Conservation (phyloP, 768 basidiomycete species). For the Tulasnella sp. region DNA sequence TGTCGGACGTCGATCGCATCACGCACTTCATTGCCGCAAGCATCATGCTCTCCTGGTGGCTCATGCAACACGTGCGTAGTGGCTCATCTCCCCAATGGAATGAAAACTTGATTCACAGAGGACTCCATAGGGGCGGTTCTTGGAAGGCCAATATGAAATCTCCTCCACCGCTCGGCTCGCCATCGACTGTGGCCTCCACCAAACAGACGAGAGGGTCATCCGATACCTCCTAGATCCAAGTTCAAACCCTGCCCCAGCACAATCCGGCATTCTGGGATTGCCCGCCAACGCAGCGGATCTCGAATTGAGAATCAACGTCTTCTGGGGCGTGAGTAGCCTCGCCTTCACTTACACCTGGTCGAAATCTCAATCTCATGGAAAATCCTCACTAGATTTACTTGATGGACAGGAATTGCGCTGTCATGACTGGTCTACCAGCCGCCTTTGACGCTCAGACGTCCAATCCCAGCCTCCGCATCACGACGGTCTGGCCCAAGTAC, state of each 20-base stretch:
- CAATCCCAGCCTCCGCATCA: constrained; percentile 11
- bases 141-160: constrained; percentile 25
- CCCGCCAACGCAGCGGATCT: background rate
- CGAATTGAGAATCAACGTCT: constrained; percentile 11
- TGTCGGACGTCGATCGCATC: constrained; percentile 19
- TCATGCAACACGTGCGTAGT: constrained; percentile 15
- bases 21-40: constrained; percentile 15
- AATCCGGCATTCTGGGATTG: constrained; percentile 13
- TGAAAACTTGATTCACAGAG: background rate
- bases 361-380: background rate
- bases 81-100: background rate
- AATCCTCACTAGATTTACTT: constrained; percentile 8
- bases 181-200: constrained; percentile 23
- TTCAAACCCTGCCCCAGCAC: background rate
- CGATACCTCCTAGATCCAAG: background rate
- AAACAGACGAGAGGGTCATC: constrained; percentile 19
- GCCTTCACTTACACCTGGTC: background rate
- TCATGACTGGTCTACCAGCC: constrained; percentile 21
- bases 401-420: constrained; percentile 10
- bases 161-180: constrained; percentile 20
- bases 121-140: background rate
- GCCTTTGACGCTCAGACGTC: constrained; percentile 22
- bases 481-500: constrained; percentile 21
- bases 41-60: constrained; percentile 17
- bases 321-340: constrained; percentile 19